Base-by-base conservation (phyloP, 495 filamentous ascomycete genomes). In the Hyaloscypha bicolor region DNA sequence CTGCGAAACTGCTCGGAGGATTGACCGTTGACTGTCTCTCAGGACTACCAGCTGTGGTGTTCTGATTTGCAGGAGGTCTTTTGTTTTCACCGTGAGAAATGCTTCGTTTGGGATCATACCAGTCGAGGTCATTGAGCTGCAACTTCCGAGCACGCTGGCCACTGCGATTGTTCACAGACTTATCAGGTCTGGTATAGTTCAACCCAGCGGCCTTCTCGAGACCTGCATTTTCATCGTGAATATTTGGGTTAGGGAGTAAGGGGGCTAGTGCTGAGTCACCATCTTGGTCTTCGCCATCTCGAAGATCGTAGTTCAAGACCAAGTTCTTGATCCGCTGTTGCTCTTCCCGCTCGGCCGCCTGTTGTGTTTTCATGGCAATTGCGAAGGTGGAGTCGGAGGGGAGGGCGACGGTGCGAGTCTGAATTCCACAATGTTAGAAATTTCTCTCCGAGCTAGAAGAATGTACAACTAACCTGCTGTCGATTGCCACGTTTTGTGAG, bases 281-380 rank as follows among this genome's bases (percentile, higher is more conserved):
- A 74, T 92, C 86, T 63, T 83, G 78, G 35, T 93, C 90, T 73
- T 88, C 85, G 63, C 88, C 93, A 60, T 91, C 90, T 39, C 90
- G 85, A 63, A 95, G 88, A 77, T 99, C 95, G 74, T 97, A 97
- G 77, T 97, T 98, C 74, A 99, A 83, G 55, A 99, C 96, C 29
- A 98, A 82, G 74, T 91, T 95, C 81, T 99, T 99, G 84, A 99
- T 99, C 57, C 96, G 92, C 75, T 96, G 91, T 75, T 99, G 95
- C 74, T 99, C 95, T 73, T 95, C 95, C 61, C 91, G 90, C 75
- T 97, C 94, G 0, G 94, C 95, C 76, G 94, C 90, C 73, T 97
- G 93, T 79, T 97, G 93, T 68, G 85, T 93, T 73, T 92, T 94
- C 93, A 98, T 93, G 19, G 96, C 94, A 66, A 98, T 83, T 9